Evolutionary conservation across 2,329 filamentous ascomycete species (phyloP), one percentile per base, ranked within the genome.

Genomic region (Aspergillus eucalypticola): DNA sequence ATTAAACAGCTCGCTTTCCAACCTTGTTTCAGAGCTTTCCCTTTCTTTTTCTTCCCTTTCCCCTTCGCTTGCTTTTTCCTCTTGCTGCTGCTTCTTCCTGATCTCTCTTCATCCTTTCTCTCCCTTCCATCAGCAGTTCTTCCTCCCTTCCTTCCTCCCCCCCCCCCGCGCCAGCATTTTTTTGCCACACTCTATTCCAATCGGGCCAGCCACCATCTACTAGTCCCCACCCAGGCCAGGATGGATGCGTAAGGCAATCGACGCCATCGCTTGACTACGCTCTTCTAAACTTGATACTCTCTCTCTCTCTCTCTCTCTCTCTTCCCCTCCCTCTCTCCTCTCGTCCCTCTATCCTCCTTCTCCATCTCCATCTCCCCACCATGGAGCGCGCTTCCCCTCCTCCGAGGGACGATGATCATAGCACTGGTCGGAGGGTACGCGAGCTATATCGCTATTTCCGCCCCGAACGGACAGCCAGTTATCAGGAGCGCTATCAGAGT

Each of bases 371-470:
- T 10, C 8, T 19, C 27, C 35, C 39, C 39, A 44, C 39, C 49
- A 35, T 42, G 55, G 54, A 55, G 55, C 27, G 19, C 25, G 55
- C 38, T 19, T 54, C 49, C 21, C 32, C 42, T 8, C 58, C 58
- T 6, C 29, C 17, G 39, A 60, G 27, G 29, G 60, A 63, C 32
- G 56, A 59, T 32, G 63, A 69, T 25, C 71, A 73, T 49, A 66
- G 58, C 39, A 67, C 68, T 21, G 71, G 74, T 58, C 75, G 74
- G 51, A 64, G 74, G 58, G 71, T 67, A 35, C 72, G 76, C 38
- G 76, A 78, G 59, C 69, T 77, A 29, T 78, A 77, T 62, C 74
- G 76, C 55, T 78, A 76, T 58, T 76, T 78, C 52, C 73, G 73
- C 29, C 76, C 76, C 7, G 59, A 67, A 65, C 59, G 61, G 44